Conservation (phyloP, 176 grass and related monocot species). For the Carex parvula region DNA sequence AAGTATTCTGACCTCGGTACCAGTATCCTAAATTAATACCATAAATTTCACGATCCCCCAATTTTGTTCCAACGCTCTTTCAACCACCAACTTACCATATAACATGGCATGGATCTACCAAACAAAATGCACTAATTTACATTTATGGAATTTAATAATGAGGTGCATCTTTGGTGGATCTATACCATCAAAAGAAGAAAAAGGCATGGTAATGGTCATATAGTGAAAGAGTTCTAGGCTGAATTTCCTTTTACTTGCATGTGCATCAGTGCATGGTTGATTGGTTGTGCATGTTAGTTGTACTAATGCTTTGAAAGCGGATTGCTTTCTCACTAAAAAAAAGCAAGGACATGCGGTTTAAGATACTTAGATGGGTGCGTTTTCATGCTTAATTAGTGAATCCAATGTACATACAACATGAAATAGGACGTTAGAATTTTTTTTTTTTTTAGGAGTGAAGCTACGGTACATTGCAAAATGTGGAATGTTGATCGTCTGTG, state of each 20-base stretch:
- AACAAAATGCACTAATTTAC: conserved; percentile 7
- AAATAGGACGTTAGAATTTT: not conserved
- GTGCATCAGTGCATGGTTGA: not conserved
- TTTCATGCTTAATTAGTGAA: not conserved
- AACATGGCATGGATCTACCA: conserved; percentile 5
- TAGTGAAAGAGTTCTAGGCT: not conserved
- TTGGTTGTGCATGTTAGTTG: conserved; percentile 13
- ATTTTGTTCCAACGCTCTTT: conserved; percentile 22
- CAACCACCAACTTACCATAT: conserved; percentile 19
- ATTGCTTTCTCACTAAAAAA: conserved; percentile 15
- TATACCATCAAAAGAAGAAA: conserved; percentile 10
- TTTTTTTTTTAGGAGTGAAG: not conserved
- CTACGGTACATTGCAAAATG: no score
- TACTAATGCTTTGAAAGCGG: conserved; percentile 22
- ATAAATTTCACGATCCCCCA: not conserved
- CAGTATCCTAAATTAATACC: not conserved
- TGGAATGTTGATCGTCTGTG: no score
- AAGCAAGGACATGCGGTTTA: not conserved
- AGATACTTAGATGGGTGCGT: not conserved
- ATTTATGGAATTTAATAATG: conserved; percentile 18
- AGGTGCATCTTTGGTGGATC: conserved; percentile 21
- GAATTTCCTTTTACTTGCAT: conserved; percentile 14
- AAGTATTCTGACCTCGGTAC: not conserved
- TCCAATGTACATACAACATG: not conserved
- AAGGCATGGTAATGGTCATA: not conserved